Base-by-base conservation (phyloP, 2,329 filamentous ascomycete species). In the Sphaerostilbella broomeana region DNA sequence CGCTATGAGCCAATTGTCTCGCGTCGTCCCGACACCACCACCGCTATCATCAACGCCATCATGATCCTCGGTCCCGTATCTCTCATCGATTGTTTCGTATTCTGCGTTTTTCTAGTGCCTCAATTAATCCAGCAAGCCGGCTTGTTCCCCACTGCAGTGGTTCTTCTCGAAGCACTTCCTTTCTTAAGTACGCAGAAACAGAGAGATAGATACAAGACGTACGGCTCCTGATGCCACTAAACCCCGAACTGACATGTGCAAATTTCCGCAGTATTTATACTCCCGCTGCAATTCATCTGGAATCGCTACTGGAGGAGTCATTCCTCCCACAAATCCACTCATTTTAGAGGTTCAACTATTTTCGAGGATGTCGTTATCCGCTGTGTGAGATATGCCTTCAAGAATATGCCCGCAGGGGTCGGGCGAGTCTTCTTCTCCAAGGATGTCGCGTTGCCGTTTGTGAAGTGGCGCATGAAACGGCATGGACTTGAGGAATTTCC, bases 321-420 rank as follows among this genome's bases (percentile, higher is more conserved):
- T 50, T n/a, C 44, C 45, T 21, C 45, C 35, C 35, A 43, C 43
- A 17, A 51, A 69, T 46, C 76, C 5, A 72, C 75, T 2, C 88
- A 88, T 49, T 74, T 81, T n/a, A 77, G 73, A 49, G 70, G 72
- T 38, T 77, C 84, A n/a, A 79, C 80, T 3, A 62, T 76, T 2
- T 90, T 89, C 54, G 84, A 90, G 57, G 84, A 89, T 54, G 59
- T 87, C 29, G 83, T 88, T 34, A 73, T 90, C 43, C 74, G 84
- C 43, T 87, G 81, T 53, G 83, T 92, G 24, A 74, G 84, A 38
- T 88, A 84, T 68, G 83, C 82, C 11, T 90, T 90, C 55, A 75
- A 79, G 18, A 73, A 76, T 45, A 77, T 90, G 47, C 81, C 82
- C 3, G 71, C 82, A 7, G 69, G 65, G 22, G 73, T 90, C 18